Conservation (phyloP, 176 grass and related monocot species). For the bread wheat (Triticum aestivum) region DNA sequence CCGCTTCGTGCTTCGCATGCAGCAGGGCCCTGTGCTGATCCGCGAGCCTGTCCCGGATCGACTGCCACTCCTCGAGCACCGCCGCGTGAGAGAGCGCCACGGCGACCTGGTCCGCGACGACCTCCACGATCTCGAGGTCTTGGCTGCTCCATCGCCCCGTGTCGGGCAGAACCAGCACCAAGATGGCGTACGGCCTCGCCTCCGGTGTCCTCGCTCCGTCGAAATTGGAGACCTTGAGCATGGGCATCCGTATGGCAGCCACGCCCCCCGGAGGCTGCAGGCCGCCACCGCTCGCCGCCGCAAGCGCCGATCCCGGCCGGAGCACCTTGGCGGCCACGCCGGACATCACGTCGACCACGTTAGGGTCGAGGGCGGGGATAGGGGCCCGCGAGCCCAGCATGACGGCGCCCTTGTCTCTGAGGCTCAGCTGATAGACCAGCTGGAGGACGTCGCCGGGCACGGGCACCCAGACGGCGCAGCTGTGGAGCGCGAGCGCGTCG, state of each 20-base stretch:
- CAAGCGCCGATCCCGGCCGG: slow-evolving; percentile 35
- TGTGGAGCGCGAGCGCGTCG: slow-evolving; percentile 42
- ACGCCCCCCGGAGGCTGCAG: background rate
- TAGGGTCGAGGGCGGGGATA: slow-evolving; percentile 35
- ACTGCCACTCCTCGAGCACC: slow-evolving; percentile 39
- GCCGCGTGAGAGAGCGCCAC: slow-evolving; percentile 49
- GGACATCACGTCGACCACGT: slow-evolving; percentile 45
- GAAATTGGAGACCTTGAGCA: slow-evolving; percentile 45
- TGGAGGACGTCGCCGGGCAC: slow-evolving; percentile 20
- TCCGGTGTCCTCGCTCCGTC: slow-evolving; percentile 31
- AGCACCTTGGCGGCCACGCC: slow-evolving; percentile 50
- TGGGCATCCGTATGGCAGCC: slow-evolving; percentile 58
- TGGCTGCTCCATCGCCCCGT: slow-evolving; percentile 31
- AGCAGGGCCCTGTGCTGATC: slow-evolving; percentile 44
- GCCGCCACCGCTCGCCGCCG: slow-evolving; percentile 25
- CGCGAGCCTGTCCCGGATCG: slow-evolving; percentile 13
- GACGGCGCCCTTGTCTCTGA: background rate
- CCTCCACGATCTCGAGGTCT: slow-evolving; percentile 53
- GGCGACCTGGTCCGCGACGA: slow-evolving; percentile 53
- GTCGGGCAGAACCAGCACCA: slow-evolving; percentile 48
- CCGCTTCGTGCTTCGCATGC: slow-evolving; percentile 38
- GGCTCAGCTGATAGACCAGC: slow-evolving; percentile 38
- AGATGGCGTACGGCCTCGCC: slow-evolving; percentile 27
- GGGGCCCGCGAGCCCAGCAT: background rate
- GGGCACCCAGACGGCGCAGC: slow-evolving; percentile 75